A percentile compares a stretch with the other conserved stretches of the same genome.
Conservation (phyloP, 2,329 filamentous ascomycete genomes). For the Daldinia eschscholtzii region DNA sequence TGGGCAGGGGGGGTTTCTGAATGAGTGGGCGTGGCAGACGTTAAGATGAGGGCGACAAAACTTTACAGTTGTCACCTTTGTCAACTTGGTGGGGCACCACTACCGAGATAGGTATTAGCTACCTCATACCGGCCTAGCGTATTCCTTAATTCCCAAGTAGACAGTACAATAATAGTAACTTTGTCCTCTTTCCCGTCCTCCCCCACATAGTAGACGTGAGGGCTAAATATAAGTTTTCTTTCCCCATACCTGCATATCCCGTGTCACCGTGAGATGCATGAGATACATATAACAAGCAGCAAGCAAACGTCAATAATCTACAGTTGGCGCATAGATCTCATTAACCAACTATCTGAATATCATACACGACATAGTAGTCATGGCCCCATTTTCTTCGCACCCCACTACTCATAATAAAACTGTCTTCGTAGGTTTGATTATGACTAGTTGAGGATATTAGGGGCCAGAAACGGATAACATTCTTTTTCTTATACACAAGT, state of each 20-base stretch:
- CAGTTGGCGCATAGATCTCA: conserved; percentile 1
- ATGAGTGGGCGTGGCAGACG: conserved; percentile 9
- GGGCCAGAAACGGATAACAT: neutral
- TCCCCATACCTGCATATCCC: conserved; percentile 11
- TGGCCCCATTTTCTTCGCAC: conserved; percentile 4
- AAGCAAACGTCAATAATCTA: conserved; percentile 6
- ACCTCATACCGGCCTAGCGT: conserved; percentile 2
- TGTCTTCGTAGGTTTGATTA: neutral
- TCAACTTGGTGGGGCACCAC: conserved; percentile 5
- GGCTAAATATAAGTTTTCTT: conserved; percentile 17
- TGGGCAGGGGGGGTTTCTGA: conserved; percentile 18
- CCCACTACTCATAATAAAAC: neutral
- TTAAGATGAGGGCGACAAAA: conserved; percentile 8
- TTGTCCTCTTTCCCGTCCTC: conserved; percentile 10
- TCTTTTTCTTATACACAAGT: neutral
- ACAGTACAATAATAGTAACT: conserved; percentile 1
- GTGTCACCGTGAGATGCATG: conserved; percentile 5
- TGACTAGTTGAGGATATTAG: neutral
- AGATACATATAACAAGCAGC: conserved; percentile 4
- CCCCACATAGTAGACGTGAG: conserved; percentile 16
- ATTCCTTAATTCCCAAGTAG: conserved; percentile 8
- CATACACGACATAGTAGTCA: neutral
- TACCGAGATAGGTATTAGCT: conserved; percentile 9
- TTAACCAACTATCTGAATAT: neutral
- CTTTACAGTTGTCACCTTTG: conserved; percentile 10